A percentile compares a stretch with the other conserved stretches of the same genome.
These are phyloP conservation scores for Leccinum angustisporum DNA, from an alignment of 1,284 basidiomycete genomes.

Conservation along the genomic window DNA sequence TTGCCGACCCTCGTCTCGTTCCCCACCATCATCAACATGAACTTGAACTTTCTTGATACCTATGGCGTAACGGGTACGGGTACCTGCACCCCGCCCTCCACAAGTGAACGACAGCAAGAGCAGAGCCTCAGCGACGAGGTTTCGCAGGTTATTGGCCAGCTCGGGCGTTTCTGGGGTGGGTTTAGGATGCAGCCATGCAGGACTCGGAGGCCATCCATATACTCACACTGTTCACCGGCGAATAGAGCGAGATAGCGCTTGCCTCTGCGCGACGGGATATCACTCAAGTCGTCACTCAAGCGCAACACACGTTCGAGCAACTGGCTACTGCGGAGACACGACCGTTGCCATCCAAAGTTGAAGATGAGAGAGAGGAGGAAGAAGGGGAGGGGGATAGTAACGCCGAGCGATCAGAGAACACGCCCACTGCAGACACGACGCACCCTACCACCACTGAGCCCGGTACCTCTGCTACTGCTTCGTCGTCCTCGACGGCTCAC, in stretches of 20 bases:
- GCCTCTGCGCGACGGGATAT: slow-evolving; percentile 77
- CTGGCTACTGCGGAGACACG: slow-evolving; percentile 42
- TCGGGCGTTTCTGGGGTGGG: too few species aligned
- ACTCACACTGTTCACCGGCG: slow-evolving; percentile 3
- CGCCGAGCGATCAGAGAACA: slow-evolving; percentile 24
- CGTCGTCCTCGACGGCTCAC: slow-evolving; percentile 35
- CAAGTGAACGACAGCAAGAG: too few species aligned
- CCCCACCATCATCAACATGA: slow-evolving; percentile 46
- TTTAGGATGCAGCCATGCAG: slow-evolving; percentile 66
- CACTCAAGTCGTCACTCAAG: slow-evolving; percentile 74
- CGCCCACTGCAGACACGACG: slow-evolving; percentile 23
- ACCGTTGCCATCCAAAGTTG: slow-evolving; percentile 4
- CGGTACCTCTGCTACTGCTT: slow-evolving; percentile 14
- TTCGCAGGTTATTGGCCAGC: too few species aligned
- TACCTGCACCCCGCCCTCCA: too few species aligned
- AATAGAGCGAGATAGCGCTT: slow-evolving; percentile 73
- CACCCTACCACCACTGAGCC: slow-evolving; percentile 28
- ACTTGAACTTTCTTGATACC: slow-evolving; percentile 77
- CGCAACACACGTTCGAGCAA: slow-evolving; percentile 73
- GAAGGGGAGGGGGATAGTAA: background rate
- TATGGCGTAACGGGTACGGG: slow-evolving; percentile 35
- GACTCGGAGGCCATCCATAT: background rate
- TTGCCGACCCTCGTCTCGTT: background rate
- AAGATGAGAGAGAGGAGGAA: slow-evolving; percentile 12
- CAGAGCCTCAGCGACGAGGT: slow-evolving; percentile 75